These are phyloP conservation scores for Mucor mucedo DNA, from an alignment of 371 early-diverging fungal species.

Conservation along the genomic window DNA sequence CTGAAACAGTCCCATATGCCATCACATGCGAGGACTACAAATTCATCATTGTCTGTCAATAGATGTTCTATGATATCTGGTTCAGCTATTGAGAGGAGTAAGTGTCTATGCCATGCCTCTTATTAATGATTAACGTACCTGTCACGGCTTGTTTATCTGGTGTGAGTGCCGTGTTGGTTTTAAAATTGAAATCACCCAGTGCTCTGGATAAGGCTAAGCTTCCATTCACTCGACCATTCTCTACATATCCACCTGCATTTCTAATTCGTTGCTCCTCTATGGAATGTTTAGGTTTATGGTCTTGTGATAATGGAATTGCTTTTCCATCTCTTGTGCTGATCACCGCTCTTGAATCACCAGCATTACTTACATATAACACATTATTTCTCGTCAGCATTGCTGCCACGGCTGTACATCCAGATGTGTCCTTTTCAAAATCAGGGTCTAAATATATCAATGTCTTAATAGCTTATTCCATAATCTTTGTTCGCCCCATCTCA, in stretches of 20 bases:
- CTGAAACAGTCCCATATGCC: conserved; percentile 96
- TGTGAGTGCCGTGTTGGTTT: conserved; percentile 70
- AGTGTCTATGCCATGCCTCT: background rate
- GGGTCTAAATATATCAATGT: conserved; percentile 51
- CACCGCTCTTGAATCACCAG: conserved; percentile 92
- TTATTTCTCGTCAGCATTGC: conserved; percentile 70
- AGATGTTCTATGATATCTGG: conserved; percentile 77
- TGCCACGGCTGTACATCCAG: conserved; percentile 91
- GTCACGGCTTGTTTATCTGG: conserved; percentile 92
- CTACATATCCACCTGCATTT: conserved; percentile 91
- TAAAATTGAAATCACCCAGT: conserved; percentile 94
- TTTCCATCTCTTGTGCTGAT: conserved; percentile 70
- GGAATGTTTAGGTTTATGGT: conserved; percentile 88
- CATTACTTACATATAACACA: conserved; percentile 71
- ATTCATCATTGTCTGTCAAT: conserved; percentile 80
- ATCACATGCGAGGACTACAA: conserved; percentile 93
- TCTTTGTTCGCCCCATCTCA: conserved; percentile 22
- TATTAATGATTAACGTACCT: conserved; percentile 33
- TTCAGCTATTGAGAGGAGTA: conserved; percentile 48
- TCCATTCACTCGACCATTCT: conserved; percentile 95
- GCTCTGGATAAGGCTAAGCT: conserved; percentile 93
- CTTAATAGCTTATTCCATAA: no score
- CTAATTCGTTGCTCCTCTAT: conserved; percentile 80
- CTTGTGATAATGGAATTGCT: conserved; percentile 76
- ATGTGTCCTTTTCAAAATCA: conserved; percentile 66